These are phyloP conservation scores for Candida glucosophila DNA, from an alignment of 1,139 yeast genomes.

Conservation along the genomic window DNA sequence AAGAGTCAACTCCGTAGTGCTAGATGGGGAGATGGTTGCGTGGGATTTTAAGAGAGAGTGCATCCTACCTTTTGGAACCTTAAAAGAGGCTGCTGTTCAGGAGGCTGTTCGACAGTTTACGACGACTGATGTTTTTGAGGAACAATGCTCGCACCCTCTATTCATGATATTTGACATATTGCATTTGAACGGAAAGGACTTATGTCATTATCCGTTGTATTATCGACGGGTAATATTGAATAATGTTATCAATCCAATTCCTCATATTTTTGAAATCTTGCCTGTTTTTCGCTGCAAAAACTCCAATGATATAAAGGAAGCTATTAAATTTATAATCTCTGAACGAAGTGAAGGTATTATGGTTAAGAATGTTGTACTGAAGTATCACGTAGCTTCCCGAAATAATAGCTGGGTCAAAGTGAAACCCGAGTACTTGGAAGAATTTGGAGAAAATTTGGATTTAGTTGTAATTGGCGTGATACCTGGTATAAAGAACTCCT, in stretches of 20 bases:
- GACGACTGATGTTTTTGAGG: slow-evolving; percentile 28
- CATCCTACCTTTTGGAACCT: slow-evolving; percentile 71
- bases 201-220: slow-evolving; percentile 45
- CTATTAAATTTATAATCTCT: slow-evolving; percentile 51
- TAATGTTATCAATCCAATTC: slow-evolving; percentile 38
- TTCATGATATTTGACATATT: slow-evolving; percentile 67
- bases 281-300: slow-evolving; percentile 34
- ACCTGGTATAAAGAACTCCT: slow-evolving; percentile 67
- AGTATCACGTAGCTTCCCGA: slow-evolving; percentile 54
- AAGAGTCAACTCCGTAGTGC: slow-evolving; percentile 40
- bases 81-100: slow-evolving; percentile 62
- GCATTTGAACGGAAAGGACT: slow-evolving; percentile 53
- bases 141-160: slow-evolving; percentile 46
- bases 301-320: slow-evolving; percentile 44
- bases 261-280: slow-evolving; percentile 52
- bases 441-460: slow-evolving; percentile 83
- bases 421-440: slow-evolving; percentile 83
- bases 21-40: slow-evolving; percentile 94
- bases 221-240: slow-evolving; percentile 48
- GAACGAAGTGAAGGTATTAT: slow-evolving; percentile 77
- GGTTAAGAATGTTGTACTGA: slow-evolving; percentile 54
- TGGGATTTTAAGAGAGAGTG: slow-evolving; percentile 57
- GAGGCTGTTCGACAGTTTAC: slow-evolving; percentile 37
- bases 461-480: slow-evolving; percentile 70
- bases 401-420: slow-evolving; percentile 71